Evolutionary conservation across 192 early-diverging fungal genomes (phyloP).

Genomic region (Pecoramyces ruminantium): DNA sequence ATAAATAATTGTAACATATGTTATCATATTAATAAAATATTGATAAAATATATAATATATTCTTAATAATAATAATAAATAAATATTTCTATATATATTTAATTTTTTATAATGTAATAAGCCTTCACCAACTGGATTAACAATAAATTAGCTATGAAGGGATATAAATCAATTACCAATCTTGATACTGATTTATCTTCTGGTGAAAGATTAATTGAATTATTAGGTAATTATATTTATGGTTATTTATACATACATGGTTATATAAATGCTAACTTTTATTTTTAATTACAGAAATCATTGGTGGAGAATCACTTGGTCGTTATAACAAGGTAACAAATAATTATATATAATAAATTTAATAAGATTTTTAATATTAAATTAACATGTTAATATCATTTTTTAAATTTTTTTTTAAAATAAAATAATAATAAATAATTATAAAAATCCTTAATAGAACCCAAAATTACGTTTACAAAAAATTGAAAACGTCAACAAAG

Average conservation of each 20-base stretch:
- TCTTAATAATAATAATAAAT: no score
- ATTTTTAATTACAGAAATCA: constrained; percentile 55
- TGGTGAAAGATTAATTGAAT: constrained; percentile 50
- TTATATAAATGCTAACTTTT: background rate
- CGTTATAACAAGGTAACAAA: constrained; percentile 44
- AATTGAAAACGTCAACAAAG: constrained; percentile 88
- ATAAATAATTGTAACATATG: no score
- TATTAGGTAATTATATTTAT: constrained; percentile 21
- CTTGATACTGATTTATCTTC: constrained; percentile 42
- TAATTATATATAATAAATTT: no score
- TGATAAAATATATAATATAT: no score
- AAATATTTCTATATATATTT: no score
- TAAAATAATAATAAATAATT: no score
- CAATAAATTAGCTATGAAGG: constrained; percentile 37
- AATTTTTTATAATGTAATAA: constrained; percentile 20
- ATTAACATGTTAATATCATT: no score
- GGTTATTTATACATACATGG: background rate
- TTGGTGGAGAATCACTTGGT: constrained; percentile 74
- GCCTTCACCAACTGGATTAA: constrained; percentile 56
- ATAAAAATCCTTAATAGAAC: constrained; percentile 11
- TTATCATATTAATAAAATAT: no score
- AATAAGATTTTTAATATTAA: no score
- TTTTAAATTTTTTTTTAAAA: no score
- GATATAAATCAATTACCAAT: constrained; percentile 12
- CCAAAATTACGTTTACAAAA: constrained; percentile 86